These are phyloP conservation scores for Lepraria neglecta DNA, from an alignment of 495 filamentous ascomycete genomes.

Conservation along the genomic window DNA sequence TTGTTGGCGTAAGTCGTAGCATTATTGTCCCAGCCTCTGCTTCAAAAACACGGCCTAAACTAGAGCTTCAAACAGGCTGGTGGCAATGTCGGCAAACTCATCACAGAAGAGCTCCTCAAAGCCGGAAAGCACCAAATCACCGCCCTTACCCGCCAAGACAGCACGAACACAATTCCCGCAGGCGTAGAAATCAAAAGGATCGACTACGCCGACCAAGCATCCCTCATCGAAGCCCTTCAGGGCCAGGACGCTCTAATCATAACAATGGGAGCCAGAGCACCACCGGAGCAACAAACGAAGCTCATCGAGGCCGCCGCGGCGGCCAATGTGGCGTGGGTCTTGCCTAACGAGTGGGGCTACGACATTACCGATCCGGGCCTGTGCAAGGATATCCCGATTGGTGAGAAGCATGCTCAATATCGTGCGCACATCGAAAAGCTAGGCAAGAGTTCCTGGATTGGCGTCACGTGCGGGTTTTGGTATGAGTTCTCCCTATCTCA, in stretches of 20 bases:
- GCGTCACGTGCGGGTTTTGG: slow-evolving; percentile 45
- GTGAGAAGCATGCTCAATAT: slow-evolving; percentile 19
- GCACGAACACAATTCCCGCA: slow-evolving; percentile 36
- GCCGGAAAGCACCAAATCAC: slow-evolving; percentile 48
- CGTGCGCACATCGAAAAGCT: slow-evolving; percentile 38
- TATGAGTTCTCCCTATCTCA: slow-evolving; percentile 46
- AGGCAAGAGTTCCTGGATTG: slow-evolving; percentile 46
- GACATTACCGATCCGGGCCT: slow-evolving; percentile 37
- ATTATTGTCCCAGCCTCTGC: neutral
- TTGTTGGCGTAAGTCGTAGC: slow-evolving; percentile 41
- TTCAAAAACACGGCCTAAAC: neutral
- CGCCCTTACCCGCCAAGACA: slow-evolving; percentile 44
- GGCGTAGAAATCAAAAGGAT: slow-evolving; percentile 41
- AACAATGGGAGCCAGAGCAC: slow-evolving; percentile 41
- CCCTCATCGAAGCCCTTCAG: slow-evolving; percentile 43
- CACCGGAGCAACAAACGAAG: slow-evolving; percentile 38
- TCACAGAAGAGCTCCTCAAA: slow-evolving; percentile 45
- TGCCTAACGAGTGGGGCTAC: slow-evolving; percentile 54
- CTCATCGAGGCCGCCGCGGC: slow-evolving; percentile 55
- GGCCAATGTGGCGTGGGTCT: slow-evolving; percentile 54
- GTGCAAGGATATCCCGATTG: slow-evolving; percentile 31
- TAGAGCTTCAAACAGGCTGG: slow-evolving; percentile 39
- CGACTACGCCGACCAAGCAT: slow-evolving; percentile 42
- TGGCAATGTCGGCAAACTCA: slow-evolving; percentile 50
- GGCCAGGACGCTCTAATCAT: slow-evolving; percentile 57